Percentiles rank a stretch among this genome's conserved stretches.
Conservation (phyloP, 1,284 basidiomycete species). For the Mycosarcoma mackinlayi region DNA sequence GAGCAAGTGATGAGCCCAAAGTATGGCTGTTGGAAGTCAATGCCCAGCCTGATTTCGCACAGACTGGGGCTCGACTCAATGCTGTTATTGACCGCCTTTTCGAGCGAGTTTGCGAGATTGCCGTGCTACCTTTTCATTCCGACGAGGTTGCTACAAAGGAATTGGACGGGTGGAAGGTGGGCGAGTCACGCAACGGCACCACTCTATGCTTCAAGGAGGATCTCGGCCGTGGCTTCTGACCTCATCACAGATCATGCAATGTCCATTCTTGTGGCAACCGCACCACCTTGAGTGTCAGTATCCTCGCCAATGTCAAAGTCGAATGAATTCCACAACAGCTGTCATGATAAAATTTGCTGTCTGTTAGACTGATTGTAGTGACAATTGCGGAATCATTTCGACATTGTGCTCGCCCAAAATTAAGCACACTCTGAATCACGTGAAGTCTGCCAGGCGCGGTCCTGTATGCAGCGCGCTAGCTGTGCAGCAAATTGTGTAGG, state of each 20-base stretch:
- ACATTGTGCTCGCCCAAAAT: not conserved
- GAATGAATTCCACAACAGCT: not conserved
- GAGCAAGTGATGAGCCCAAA: slow-evolving; percentile 68
- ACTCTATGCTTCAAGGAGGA: slow-evolving; percentile 57
- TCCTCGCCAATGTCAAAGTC: not conserved
- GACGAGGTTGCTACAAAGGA: not conserved
- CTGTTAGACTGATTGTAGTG: not conserved
- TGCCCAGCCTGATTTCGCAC: slow-evolving; percentile 93
- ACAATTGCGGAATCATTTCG: no score
- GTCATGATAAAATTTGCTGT: not conserved
- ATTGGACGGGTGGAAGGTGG: slow-evolving; percentile 38
- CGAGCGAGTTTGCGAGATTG: slow-evolving; percentile 58
- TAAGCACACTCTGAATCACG: slow-evolving; percentile 18
- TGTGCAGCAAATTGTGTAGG: slow-evolving; percentile 15
- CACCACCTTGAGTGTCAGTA: not conserved
- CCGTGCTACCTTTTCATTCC: slow-evolving; percentile 51
- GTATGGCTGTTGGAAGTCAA: slow-evolving; percentile 90
- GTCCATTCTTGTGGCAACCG: not conserved
- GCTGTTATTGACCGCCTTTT: slow-evolving; percentile 86
- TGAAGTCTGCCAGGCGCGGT: slow-evolving; percentile 24
- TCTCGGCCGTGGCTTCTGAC: slow-evolving; percentile 42
- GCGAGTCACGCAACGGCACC: slow-evolving; percentile 43
- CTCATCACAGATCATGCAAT: not conserved
- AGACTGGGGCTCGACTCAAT: slow-evolving; percentile 84
- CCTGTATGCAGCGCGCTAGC: slow-evolving; percentile 31